Evolutionary conservation across 2,329 filamentous ascomycete species (phyloP).

Genomic region (Xylariaceae sp.): DNA sequence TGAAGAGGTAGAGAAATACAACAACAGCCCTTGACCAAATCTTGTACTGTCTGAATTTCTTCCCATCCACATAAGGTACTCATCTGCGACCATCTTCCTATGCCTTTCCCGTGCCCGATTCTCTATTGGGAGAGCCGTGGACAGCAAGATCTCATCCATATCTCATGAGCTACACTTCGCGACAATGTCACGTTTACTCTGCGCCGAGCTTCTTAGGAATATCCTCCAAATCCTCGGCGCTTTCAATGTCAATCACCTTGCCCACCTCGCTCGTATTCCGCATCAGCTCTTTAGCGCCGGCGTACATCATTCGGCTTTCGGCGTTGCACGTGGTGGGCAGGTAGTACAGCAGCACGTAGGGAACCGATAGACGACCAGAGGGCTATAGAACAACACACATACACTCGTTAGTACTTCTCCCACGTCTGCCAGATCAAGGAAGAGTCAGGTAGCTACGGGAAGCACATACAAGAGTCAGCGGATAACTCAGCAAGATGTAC

Average conservation of each 20-base stretch:
- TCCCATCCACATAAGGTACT: not conserved
- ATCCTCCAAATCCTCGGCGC: slow-evolving; percentile 76
- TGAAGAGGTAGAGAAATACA: not conserved
- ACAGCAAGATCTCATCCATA: no score
- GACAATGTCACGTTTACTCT: slow-evolving; percentile 22
- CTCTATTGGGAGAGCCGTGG: not conserved
- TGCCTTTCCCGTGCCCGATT: no score
- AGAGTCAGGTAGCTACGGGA: not conserved
- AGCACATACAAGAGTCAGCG: slow-evolving; percentile 70
- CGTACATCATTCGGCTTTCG: slow-evolving; percentile 88
- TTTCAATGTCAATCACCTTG: slow-evolving; percentile 79
- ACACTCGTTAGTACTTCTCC: not conserved
- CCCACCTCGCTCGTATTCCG: slow-evolving; percentile 89
- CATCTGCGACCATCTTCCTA: no score
- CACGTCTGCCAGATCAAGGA: not conserved
- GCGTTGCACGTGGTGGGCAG: slow-evolving; percentile 87
- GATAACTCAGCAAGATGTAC: slow-evolving; percentile 88
- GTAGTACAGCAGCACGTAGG: slow-evolving; percentile 94
- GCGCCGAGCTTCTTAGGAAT: slow-evolving; percentile 64
- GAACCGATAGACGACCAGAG: slow-evolving; percentile 80
- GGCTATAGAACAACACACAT: slow-evolving; percentile 40
- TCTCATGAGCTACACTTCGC: not conserved
- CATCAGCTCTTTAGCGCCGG: slow-evolving; percentile 93
- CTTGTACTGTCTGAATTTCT: not conserved
- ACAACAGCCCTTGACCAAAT: slow-evolving; percentile 11